phyloP scores from a whole-genome alignment of 805 yeast genomes.

The Barnettozyma siamensis region DNA sequence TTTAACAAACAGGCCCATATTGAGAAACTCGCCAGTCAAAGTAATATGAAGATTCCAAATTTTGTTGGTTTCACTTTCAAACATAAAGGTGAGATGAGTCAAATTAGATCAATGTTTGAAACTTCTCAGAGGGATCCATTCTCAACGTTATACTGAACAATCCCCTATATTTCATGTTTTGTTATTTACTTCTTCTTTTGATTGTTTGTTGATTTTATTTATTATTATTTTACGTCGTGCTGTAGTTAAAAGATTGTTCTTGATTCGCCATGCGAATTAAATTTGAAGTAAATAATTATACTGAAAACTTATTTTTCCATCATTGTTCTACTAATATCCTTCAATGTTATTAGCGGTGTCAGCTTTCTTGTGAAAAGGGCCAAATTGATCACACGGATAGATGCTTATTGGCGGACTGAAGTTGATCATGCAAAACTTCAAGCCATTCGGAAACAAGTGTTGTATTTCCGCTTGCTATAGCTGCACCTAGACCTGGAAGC shows the following conservation, averaged over 20 bases:
- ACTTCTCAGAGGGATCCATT: constrained; percentile 21
- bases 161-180: neutral
- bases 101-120: constrained; percentile 24
- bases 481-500: constrained; percentile 56
- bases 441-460: constrained; percentile 21
- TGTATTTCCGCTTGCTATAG: constrained; percentile 41
- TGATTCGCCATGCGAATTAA: too few species aligned
- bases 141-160: constrained; percentile 22
- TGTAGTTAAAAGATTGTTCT: too few species aligned
- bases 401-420: constrained; percentile 5
- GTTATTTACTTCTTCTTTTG: neutral
- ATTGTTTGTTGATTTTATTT: neutral
- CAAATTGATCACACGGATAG: neutral
- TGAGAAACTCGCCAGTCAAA: constrained; percentile 70
- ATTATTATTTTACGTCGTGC: neutral
- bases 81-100: constrained; percentile 46
- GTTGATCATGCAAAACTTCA: constrained; percentile 5
- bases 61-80: constrained; percentile 95
- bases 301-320: too few species aligned
- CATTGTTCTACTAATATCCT: too few species aligned
- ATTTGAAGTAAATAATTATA: too few species aligned
- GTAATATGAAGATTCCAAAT: constrained; percentile 53
- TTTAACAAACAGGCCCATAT: constrained; percentile 85
- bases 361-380: too few species aligned
- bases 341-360: too few species aligned